Percentiles rank a stretch among this genome's conserved stretches.
phyloP scores from a whole-genome alignment of 108 stramenopile genomes.

The Discostella pseudostelligera region DNA sequence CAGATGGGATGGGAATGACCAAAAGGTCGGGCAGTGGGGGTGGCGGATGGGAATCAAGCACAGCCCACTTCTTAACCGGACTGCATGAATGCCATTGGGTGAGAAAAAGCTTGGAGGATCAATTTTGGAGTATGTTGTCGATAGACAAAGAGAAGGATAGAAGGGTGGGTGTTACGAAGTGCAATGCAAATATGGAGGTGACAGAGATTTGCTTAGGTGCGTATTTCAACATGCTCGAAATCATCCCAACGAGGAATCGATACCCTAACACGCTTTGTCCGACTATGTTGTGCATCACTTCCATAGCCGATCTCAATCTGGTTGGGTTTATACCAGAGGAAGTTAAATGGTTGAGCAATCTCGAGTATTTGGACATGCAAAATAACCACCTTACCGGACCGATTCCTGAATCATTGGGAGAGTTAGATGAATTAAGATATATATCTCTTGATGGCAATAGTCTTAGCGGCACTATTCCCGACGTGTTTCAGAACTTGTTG shows the following conservation, averaged over 20 bases:
- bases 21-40: too few relatives aligned
- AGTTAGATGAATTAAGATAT: slow-evolving; percentile 34
- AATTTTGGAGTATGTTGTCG: slow-evolving; percentile 35
- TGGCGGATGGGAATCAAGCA: slow-evolving; percentile 32
- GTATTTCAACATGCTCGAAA: slow-evolving; percentile 6
- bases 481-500: slow-evolving; percentile 24
- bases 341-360: slow-evolving; percentile 37
- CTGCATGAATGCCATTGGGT: slow-evolving; percentile 53
- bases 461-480: slow-evolving; percentile 37
- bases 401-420: slow-evolving; percentile 33
- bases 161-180: slow-evolving; percentile 34
- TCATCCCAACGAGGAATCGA: too few relatives aligned
- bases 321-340: slow-evolving; percentile 45
- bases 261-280: too few relatives aligned
- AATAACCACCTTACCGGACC: slow-evolving; percentile 42
- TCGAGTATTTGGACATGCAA: slow-evolving; percentile 42
- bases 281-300: too few relatives aligned
- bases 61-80: slow-evolving; percentile 43
- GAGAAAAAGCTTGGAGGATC: slow-evolving; percentile 36
- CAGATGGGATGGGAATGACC: too few relatives aligned
- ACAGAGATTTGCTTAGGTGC: slow-evolving; percentile 38
- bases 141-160: slow-evolving; percentile 25
- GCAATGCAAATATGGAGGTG: slow-evolving; percentile 45
- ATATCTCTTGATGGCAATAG: slow-evolving; percentile 44
- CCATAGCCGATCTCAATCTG: slow-evolving; percentile 30